Evolutionary conservation across 768 basidiomycete species (phyloP).

Genomic region (Sporobolomyces phaffii): DNA sequence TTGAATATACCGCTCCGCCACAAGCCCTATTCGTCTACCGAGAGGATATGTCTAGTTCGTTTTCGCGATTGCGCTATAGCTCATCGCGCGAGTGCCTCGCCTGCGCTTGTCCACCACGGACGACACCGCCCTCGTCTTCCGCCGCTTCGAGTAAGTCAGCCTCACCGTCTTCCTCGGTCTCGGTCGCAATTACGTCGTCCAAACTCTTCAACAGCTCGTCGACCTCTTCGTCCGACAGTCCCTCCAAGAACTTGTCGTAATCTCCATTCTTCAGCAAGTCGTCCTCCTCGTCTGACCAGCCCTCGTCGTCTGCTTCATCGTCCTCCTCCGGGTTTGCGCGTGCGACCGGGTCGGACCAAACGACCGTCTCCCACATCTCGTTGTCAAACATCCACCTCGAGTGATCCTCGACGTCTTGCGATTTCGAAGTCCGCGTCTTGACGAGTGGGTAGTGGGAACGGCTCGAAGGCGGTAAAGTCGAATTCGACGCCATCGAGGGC

Average conservation of each 20-base stretch:
- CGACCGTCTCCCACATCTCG: constrained; percentile 29
- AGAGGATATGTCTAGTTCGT: too few relatives aligned
- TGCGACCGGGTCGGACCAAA: too few relatives aligned
- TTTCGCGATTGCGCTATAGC: too few relatives aligned
- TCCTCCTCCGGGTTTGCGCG: neutral
- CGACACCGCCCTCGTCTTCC: too few relatives aligned
- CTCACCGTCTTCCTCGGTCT: too few relatives aligned
- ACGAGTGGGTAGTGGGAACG: constrained; percentile 20
- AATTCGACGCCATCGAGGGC: too few relatives aligned
- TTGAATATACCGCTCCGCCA: too few relatives aligned
- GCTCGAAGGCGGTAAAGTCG: neutral
- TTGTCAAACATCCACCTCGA: constrained; percentile 23
- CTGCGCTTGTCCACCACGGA: too few relatives aligned
- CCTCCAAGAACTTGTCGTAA: constrained; percentile 18
- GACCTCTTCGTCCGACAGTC: constrained; percentile 30
- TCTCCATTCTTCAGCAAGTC: neutral
- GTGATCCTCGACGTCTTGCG: constrained; percentile 34
- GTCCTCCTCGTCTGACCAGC: constrained; percentile 5
- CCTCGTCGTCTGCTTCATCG: neutral
- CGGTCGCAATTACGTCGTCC: constrained; percentile 5
- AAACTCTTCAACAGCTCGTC: constrained; percentile 20
- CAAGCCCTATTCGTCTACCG: too few relatives aligned
- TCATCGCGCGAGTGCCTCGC: too few relatives aligned
- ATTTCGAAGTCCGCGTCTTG: constrained; percentile 1
- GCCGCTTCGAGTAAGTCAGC: too few relatives aligned